These are phyloP conservation scores for Paraphaeosphaeria minitans DNA, from an alignment of 2,329 filamentous ascomycete genomes.

Conservation along the genomic window DNA sequence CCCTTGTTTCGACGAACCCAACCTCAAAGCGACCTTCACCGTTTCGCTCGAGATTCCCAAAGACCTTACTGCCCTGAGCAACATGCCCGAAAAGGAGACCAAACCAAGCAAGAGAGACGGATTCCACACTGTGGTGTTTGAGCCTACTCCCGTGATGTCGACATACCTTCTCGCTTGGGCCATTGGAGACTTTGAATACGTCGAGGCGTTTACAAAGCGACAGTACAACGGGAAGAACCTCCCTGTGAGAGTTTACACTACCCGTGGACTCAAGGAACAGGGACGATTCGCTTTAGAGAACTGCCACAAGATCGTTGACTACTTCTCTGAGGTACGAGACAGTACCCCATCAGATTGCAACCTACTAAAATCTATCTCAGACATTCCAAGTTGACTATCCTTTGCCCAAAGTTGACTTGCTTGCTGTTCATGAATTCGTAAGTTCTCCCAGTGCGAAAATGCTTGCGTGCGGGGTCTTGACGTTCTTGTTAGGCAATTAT, in stretches of 20 bases:
- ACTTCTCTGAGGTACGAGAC: slow-evolving; percentile 76
- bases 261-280: slow-evolving; percentile 90
- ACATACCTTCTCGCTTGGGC: slow-evolving; percentile 97
- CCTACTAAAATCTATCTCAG: slow-evolving; percentile 28
- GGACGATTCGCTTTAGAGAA: slow-evolving; percentile 88
- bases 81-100: slow-evolving; percentile 86
- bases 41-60: slow-evolving; percentile 90
- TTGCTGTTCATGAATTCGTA: slow-evolving; percentile 94
- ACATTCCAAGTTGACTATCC: slow-evolving; percentile 89
- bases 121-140: slow-evolving; percentile 84
- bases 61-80: slow-evolving; percentile 86
- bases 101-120: slow-evolving; percentile 73
- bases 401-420: slow-evolving; percentile 91
- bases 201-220: slow-evolving; percentile 87
- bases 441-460: slow-evolving; percentile 36
- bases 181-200: slow-evolving; percentile 94
- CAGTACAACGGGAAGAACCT: slow-evolving; percentile 90
- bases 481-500: slow-evolving; percentile 49
- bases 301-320: slow-evolving; percentile 91
- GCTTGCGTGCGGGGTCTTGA: slow-evolving; percentile 16
- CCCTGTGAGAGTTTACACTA: slow-evolving; percentile 95
- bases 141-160: slow-evolving; percentile 90
- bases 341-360: neutral
- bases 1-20: slow-evolving; percentile 97
- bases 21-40: slow-evolving; percentile 94